A percentile compares a stretch with the other conserved stretches of the same genome.
Evolutionary conservation across 2,329 filamentous ascomycete genomes (phyloP).

Genomic region (Akanthomyces muscarius): DNA sequence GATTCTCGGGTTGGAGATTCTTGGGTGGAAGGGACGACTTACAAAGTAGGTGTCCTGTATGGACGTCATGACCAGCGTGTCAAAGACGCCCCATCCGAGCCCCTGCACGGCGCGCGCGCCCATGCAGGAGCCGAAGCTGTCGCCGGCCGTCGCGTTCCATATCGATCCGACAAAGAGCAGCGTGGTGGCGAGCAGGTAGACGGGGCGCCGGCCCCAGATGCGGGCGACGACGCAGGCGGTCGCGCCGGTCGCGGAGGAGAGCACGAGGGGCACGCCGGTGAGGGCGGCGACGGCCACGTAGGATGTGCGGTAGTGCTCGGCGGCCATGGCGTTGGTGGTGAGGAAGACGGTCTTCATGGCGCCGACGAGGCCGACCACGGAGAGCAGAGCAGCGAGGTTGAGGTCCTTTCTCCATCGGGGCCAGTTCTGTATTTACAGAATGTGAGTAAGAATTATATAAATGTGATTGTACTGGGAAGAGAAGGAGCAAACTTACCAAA

Average conservation of each 20-base stretch:
- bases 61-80: slow-evolving; percentile 48
- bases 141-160: slow-evolving; percentile 45
- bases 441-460: not conserved
- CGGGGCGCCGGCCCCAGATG: slow-evolving; percentile 49
- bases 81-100: slow-evolving; percentile 56
- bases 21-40: slow-evolving; percentile 23
- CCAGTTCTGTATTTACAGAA: slow-evolving; percentile 46
- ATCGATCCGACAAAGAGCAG: slow-evolving; percentile 46
- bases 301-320: slow-evolving; percentile 39
- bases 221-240: slow-evolving; percentile 40
- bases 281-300: slow-evolving; percentile 47
- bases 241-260: slow-evolving; percentile 45
- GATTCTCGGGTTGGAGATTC: too few relatives aligned
- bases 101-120: slow-evolving; percentile 52
- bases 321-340: slow-evolving; percentile 43
- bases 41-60: slow-evolving; percentile 58
- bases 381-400: slow-evolving; percentile 44
- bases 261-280: slow-evolving; percentile 50
- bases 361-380: slow-evolving; percentile 43
- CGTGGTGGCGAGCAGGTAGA: slow-evolving; percentile 46
- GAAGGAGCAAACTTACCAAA: slow-evolving; percentile 37
- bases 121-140: slow-evolving; percentile 45
- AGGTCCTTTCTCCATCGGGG: slow-evolving; percentile 49
- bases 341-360: slow-evolving; percentile 54
- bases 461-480: not conserved